Evolutionary conservation across 495 filamentous ascomycete genomes (phyloP).

Genomic region (Penicillium lividum): DNA sequence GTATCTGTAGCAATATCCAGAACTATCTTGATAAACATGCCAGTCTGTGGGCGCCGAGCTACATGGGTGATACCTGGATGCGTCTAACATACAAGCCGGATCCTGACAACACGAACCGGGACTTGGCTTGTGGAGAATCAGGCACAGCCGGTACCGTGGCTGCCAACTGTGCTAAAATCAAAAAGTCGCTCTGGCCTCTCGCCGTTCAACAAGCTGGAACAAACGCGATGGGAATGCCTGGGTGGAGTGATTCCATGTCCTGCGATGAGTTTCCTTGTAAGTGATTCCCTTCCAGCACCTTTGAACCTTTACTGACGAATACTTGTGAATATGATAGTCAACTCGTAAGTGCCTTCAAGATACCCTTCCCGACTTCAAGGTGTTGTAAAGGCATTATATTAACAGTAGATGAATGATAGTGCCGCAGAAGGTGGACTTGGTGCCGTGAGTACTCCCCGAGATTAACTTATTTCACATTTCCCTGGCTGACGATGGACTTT

Average conservation of each 20-base stretch:
- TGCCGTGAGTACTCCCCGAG: background rate
- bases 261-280: constrained; percentile 15
- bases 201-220: background rate
- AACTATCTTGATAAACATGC: constrained; percentile 1
- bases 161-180: background rate
- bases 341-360: background rate
- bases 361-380: background rate
- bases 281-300: constrained; percentile 1
- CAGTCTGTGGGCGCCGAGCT: background rate
- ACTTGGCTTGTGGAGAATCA: constrained; percentile 1
- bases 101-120: background rate
- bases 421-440: background rate
- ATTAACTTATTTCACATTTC: background rate
- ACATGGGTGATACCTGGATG: background rate
- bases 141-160: background rate
- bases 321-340: background rate
- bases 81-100: background rate
- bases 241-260: constrained; percentile 4
- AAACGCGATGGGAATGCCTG: background rate
- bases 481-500: background rate
- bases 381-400: background rate
- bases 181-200: background rate
- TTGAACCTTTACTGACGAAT: background rate
- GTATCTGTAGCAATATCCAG: constrained; percentile 7
- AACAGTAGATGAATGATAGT: background rate